phyloP scores from a whole-genome alignment of 768 basidiomycete genomes.

The Collybia sp. region DNA sequence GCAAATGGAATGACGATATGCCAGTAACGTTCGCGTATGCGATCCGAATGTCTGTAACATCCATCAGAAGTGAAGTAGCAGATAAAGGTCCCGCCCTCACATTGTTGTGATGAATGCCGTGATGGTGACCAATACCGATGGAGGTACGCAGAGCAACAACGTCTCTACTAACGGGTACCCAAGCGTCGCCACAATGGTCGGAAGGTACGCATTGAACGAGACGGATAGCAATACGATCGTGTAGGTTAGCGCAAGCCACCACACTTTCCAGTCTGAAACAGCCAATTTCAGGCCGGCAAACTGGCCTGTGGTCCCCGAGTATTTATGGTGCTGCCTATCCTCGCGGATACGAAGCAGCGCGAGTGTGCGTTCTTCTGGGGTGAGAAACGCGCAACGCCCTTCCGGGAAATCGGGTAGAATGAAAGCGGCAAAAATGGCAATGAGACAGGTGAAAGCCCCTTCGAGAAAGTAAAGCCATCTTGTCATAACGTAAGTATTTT shows the following conservation, averaged over 20 bases:
- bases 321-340: slow-evolving; percentile 28
- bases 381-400: slow-evolving; percentile 21
- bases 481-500: slow-evolving; percentile 4
- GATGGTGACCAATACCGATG: slow-evolving; percentile 48
- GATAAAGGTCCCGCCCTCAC: slow-evolving; percentile 18
- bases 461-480: slow-evolving; percentile 48
- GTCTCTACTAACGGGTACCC: slow-evolving; percentile 55
- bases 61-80: neutral
- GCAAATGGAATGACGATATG: slow-evolving; percentile 44
- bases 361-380: slow-evolving; percentile 12
- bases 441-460: slow-evolving; percentile 36
- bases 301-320: slow-evolving; percentile 3
- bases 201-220: slow-evolving; percentile 60
- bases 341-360: slow-evolving; percentile 39
- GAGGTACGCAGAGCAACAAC: slow-evolving; percentile 61
- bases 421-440: slow-evolving; percentile 40
- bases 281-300: slow-evolving; percentile 38
- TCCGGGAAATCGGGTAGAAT: slow-evolving; percentile 29
- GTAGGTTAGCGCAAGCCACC: slow-evolving; percentile 54
- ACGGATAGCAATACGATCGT: slow-evolving; percentile 41
- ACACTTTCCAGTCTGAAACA: slow-evolving; percentile 61
- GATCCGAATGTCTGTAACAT: slow-evolving; percentile 50
- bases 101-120: slow-evolving; percentile 38
- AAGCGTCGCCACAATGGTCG: slow-evolving; percentile 59
- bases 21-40: slow-evolving; percentile 51